A percentile compares a stretch with the other conserved stretches of the same genome.
Evolutionary conservation across 345 rosid genomes (phyloP).

Genomic region (Gossypium arboreum): DNA sequence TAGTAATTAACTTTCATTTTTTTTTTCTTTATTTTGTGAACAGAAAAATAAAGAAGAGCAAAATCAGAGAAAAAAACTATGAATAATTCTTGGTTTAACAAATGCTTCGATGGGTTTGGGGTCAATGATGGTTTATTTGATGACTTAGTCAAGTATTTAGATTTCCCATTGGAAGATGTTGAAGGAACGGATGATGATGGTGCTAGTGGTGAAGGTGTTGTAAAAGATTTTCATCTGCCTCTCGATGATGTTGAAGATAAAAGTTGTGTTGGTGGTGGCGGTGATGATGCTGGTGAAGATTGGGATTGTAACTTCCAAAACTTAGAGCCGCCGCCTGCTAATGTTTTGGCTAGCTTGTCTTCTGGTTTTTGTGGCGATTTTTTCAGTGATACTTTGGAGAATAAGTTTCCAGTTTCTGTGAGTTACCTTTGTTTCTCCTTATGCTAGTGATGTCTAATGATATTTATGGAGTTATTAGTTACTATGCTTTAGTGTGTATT

Average conservation of each 20-base stretch:
- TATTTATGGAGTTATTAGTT: background rate
- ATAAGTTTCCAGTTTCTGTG: conserved; percentile 34
- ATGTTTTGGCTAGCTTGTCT: conserved; percentile 41
- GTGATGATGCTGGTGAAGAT: conserved; percentile 35
- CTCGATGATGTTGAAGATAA: conserved; percentile 6
- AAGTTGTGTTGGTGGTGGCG: background rate
- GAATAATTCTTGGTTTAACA: conserved; percentile 56
- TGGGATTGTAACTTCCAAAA: conserved; percentile 60
- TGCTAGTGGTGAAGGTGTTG: background rate
- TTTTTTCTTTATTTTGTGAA: background rate
- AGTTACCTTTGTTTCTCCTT: conserved; percentile 26
- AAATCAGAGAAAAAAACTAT: conserved; percentile 14
- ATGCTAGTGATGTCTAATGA: background rate
- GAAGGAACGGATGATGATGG: conserved; percentile 41
- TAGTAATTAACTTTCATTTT: background rate
- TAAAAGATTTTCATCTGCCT: conserved; percentile 12
- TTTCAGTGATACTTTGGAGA: conserved; percentile 20
- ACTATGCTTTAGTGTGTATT: background rate
- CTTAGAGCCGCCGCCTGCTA: conserved; percentile 66
- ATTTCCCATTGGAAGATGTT: conserved; percentile 58
- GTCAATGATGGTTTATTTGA: conserved; percentile 62
- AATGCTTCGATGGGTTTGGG: conserved; percentile 36
- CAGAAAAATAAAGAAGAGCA: conserved; percentile 15
- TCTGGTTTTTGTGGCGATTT: conserved; percentile 30
- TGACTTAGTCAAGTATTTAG: conserved; percentile 43